phyloP scores from a whole-genome alignment of 164 flowering plant species.

The Amborella trichopoda region DNA sequence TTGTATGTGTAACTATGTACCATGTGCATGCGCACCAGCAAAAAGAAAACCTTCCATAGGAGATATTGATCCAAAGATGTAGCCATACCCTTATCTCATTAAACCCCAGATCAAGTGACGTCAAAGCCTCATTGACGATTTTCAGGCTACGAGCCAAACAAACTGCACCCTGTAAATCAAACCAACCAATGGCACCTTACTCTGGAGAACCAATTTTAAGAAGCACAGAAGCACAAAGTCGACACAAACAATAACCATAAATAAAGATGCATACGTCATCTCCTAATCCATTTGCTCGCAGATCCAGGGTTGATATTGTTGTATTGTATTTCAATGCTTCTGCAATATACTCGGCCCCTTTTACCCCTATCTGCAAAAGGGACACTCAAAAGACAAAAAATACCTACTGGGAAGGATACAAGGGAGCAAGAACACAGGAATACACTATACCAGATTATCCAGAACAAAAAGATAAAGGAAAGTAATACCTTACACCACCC shows the following conservation, averaged over 20 bases:
- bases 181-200: too few species aligned
- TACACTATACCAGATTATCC: not conserved
- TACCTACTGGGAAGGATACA: not conserved
- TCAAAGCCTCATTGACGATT: constrained; percentile 85
- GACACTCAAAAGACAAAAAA: not conserved
- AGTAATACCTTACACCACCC: constrained; percentile 94
- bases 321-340: constrained; percentile 77
- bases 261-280: constrained; percentile 49
- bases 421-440: not conserved
- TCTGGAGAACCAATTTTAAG: too few species aligned
- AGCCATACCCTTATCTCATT: constrained; percentile 83
- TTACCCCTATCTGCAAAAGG: constrained; percentile 67
- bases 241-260: constrained; percentile 8
- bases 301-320: constrained; percentile 68
- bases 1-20: too few species aligned
- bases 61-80: not conserved
- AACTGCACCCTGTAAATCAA: constrained; percentile 61
- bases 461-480: not conserved
- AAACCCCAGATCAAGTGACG: constrained; percentile 76
- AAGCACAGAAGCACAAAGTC: too few species aligned
- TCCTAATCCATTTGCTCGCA: constrained; percentile 87
- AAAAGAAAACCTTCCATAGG: too few species aligned
- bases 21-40: too few species aligned
- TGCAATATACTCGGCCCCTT: constrained; percentile 82
- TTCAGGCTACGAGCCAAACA: constrained; percentile 85